A percentile compares a stretch with the other conserved stretches of the same genome.
Evolutionary conservation across 805 yeast genomes (phyloP).

Genomic region (Candida insectorum): DNA sequence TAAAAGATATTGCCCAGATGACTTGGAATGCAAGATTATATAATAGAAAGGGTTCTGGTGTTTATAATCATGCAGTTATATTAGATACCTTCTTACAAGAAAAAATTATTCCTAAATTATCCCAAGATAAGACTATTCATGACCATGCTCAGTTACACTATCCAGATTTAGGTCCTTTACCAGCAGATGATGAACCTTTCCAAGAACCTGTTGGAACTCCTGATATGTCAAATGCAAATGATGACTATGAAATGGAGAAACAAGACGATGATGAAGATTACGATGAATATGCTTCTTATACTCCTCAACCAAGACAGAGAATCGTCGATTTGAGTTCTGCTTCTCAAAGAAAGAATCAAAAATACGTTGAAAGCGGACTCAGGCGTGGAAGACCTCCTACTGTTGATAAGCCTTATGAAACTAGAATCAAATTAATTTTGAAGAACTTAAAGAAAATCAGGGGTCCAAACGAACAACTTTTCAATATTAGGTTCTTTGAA

Average conservation of each 20-base stretch:
- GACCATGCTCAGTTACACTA: constrained; percentile 39
- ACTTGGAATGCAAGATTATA: constrained; percentile 88
- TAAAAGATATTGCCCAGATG: constrained; percentile 77
- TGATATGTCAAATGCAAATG: constrained; percentile 4
- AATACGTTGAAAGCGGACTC: constrained; percentile 41
- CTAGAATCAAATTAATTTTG: constrained; percentile 82
- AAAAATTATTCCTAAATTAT: constrained; percentile 47
- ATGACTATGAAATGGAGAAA: constrained; percentile 14
- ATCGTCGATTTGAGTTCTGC: not conserved
- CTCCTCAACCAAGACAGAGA: constrained; percentile 9
- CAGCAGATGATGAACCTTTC: constrained; percentile 35
- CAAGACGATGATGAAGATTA: constrained; percentile 16
- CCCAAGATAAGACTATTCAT: constrained; percentile 35
- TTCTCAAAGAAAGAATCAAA: constrained; percentile 1
- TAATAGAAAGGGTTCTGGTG: constrained; percentile 66
- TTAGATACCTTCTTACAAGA: constrained; percentile 51
- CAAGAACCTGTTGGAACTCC: constrained; percentile 2
- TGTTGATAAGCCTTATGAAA: constrained; percentile 87
- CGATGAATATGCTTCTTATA: constrained; percentile 10
- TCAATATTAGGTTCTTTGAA: constrained; percentile 65
- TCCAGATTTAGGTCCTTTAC: constrained; percentile 70
- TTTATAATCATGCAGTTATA: constrained; percentile 65
- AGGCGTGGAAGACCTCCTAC: constrained; percentile 90
- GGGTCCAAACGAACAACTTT: constrained; percentile 43
- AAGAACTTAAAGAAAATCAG: constrained; percentile 75